Conservation (phyloP, 805 yeast genomes). For the Candida nemodendra region DNA sequence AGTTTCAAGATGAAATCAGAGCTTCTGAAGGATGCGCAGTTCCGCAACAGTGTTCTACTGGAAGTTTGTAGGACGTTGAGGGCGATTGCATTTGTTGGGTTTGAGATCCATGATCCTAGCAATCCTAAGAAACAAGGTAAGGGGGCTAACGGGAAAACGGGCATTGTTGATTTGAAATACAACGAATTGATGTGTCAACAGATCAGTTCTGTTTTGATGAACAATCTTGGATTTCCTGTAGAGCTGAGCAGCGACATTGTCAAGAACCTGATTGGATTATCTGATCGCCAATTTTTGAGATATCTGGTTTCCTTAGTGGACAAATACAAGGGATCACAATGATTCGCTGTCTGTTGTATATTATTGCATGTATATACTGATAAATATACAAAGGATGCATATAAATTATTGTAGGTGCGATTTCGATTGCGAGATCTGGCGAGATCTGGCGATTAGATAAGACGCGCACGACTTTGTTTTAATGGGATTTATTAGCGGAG, state of each 20-base stretch:
- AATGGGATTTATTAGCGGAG: too few species aligned
- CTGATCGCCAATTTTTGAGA: constrained; percentile 67
- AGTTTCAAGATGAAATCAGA: constrained; percentile 71
- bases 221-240: constrained; percentile 61
- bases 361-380: constrained; percentile 1
- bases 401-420: too few species aligned
- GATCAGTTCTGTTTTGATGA: constrained; percentile 37
- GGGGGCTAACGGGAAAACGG: constrained; percentile 5
- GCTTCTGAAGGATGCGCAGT: constrained; percentile 76
- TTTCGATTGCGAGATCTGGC: neutral
- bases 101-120: constrained; percentile 29
- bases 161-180: constrained; percentile 23
- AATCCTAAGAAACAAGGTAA: constrained; percentile 18
- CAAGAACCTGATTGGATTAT: constrained; percentile 51
- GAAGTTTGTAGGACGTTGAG: constrained; percentile 74
- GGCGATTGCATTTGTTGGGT: constrained; percentile 46
- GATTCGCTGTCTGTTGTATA: constrained; percentile 1
- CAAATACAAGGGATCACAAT: constrained; percentile 16
- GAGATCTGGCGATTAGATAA: too few species aligned
- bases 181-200: constrained; percentile 33
- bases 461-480: too few species aligned
- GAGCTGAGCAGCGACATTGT: constrained; percentile 62
- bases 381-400: constrained; percentile 8
- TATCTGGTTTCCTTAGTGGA: constrained; percentile 51
- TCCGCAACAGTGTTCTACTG: constrained; percentile 60